Conservation (phyloP, 768 basidiomycete species). For the Termitomyces sp. region DNA sequence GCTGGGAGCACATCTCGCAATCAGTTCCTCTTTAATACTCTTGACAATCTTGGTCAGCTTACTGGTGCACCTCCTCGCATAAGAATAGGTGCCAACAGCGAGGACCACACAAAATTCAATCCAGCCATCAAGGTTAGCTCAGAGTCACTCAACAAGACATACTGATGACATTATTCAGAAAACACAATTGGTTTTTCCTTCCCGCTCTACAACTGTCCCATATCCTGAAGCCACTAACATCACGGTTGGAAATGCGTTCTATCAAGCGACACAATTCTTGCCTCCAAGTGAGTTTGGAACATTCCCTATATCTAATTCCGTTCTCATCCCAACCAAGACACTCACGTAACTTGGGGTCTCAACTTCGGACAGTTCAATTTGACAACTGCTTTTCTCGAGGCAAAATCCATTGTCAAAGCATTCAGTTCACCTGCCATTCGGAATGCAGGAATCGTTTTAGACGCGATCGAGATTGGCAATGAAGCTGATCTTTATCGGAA, state of each 20-base stretch:
- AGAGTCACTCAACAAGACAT: background rate
- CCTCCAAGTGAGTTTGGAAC: slow-evolving; percentile 10
- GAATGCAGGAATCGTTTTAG: slow-evolving; percentile 40
- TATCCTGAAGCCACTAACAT: slow-evolving; percentile 67
- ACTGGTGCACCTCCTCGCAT: slow-evolving; percentile 52
- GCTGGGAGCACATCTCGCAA: slow-evolving; percentile 47
- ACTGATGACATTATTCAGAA: background rate
- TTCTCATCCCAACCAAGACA: slow-evolving; percentile 30
- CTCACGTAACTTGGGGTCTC: slow-evolving; percentile 62
- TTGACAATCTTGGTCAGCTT: slow-evolving; percentile 49
- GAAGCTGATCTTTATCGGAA: slow-evolving; percentile 53
- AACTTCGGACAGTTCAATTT: slow-evolving; percentile 56
- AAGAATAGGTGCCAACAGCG: slow-evolving; percentile 53
- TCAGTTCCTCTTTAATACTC: slow-evolving; percentile 53
- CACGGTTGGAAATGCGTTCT: slow-evolving; percentile 53
- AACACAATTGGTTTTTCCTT: slow-evolving; percentile 42
- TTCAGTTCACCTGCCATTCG: slow-evolving; percentile 38
- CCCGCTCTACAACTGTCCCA: slow-evolving; percentile 41
- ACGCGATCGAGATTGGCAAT: slow-evolving; percentile 59
- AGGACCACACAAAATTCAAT: slow-evolving; percentile 56
- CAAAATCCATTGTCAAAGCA: slow-evolving; percentile 44
- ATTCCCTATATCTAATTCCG: background rate
- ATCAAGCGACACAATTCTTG: slow-evolving; percentile 24
- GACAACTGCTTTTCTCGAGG: slow-evolving; percentile 44
- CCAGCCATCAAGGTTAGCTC: slow-evolving; percentile 36